phyloP scores from a whole-genome alignment of 352 stramenopile species.

The Globisporangium takayamanum region DNA sequence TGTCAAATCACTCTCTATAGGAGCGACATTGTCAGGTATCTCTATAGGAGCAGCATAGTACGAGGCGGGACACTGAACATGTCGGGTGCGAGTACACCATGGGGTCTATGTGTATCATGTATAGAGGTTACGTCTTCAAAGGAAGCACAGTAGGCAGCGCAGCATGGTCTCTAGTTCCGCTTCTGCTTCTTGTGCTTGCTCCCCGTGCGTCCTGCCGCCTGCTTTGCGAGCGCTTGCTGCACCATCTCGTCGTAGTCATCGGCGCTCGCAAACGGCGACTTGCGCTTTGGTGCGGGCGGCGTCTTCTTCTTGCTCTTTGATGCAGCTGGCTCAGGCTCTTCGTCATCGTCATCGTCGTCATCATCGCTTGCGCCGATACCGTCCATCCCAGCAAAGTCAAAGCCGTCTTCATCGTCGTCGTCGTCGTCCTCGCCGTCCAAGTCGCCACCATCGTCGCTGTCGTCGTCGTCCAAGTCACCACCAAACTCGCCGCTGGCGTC shows the following conservation, averaged over 20 bases:
- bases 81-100: no score
- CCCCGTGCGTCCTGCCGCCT: slow-evolving; percentile 20
- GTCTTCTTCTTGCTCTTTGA: slow-evolving; percentile 52
- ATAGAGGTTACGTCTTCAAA: no score
- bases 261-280: slow-evolving; percentile 64
- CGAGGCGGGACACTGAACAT: no score
- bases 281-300: slow-evolving; percentile 43
- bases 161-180: slow-evolving; percentile 6
- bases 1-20: no score
- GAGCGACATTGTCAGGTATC: no score
- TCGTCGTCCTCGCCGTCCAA: slow-evolving; percentile 51
- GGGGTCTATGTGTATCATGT: no score
- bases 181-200: slow-evolving; percentile 40
- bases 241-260: slow-evolving; percentile 77
- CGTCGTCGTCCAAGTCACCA: slow-evolving; percentile 24
- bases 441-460: slow-evolving; percentile 20
- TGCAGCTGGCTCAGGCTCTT: slow-evolving; percentile 24
- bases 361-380: slow-evolving; percentile 7
- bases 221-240: slow-evolving; percentile 52
- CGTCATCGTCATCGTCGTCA: slow-evolving; percentile 28
- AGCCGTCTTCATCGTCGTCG: slow-evolving; percentile 31
- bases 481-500: slow-evolving; percentile 19
- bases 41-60: no score
- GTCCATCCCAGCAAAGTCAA: slow-evolving; percentile 13
- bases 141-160: no score